Base-by-base conservation (phyloP, 2,329 filamentous ascomycete genomes). In the Fusarium sp. region DNA sequence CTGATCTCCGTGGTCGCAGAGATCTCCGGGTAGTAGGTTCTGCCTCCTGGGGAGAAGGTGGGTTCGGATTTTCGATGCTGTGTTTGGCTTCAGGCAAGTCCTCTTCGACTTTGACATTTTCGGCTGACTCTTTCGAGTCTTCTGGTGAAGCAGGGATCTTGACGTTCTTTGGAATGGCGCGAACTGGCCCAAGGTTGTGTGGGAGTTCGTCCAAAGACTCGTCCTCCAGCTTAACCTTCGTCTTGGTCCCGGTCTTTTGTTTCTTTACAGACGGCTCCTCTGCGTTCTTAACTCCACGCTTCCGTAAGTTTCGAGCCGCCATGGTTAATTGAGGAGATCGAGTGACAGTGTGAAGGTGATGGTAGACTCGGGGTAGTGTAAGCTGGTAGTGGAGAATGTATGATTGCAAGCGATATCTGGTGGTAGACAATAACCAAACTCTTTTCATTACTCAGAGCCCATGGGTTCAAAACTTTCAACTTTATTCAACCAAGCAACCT, bases 121-220 rank as follows among this genome's bases (percentile, higher is more conserved):
- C 10, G 9, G 17, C 7, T 20, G n/a, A 32, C 17, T 39, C 46
- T 35, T 49, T 30, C 2, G 49, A 22, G 13, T 52, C 48, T 15
- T 39, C n/a, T 11, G 39, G 40, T 27, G 49, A 35, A 7, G 51
- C 57, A 10, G 43, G 20, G 23, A 53, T 43, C 27, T 53, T 40
- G 32, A n/a, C 17, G 22, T 57, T 55, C 45, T 43, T 62, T 35
- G n/a, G 46, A 44, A 40, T n/a, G 17, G 35, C 15, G 33, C 40
- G 62, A 46, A 43, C 58, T 50, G 65, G 57, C 20, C 58, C 56
- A 32, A 70, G 65, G 43, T 71, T 71, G 35, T 70, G 68, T n/a
- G 65, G 65, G 40, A 71, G 43, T 39, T 67, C 62, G 37, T 71
- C 65, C 19, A 47, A 35, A 46, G 37, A 23, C 33, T 53, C 45